Evolutionary conservation across 1,139 yeast genomes (phyloP), one percentile per base, ranked within the genome.

Genomic region (Kodamaea fungicola): DNA sequence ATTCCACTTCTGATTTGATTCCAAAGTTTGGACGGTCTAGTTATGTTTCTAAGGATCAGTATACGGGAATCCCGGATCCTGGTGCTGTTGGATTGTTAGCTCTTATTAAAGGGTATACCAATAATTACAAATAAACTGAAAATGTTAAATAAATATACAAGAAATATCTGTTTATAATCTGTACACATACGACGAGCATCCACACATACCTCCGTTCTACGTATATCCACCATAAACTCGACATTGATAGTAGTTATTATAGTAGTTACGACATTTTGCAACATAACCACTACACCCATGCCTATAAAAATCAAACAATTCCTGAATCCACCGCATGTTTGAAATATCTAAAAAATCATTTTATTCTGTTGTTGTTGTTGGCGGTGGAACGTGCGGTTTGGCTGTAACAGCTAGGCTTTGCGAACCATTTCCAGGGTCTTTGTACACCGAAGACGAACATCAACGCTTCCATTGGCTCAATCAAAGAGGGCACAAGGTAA

Each of bases 21-120:
- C 97, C 97, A 31, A 83, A 84, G 50, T 88, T 90, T 49, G 97
- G 97, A 29, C 77, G 97, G 55, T 96, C 97, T 9, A 84, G 95
- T 7, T 90, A 90, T 55, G 97, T 90, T 10, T 71, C 72, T 42
- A 78, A 77, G 44, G 80, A 76, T 19, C 63, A 58, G 7, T 71
- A 67, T 37, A 80, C 80, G n/a, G 80, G 80, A 2, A 73, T 89
- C 29, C 96, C 96, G 2, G 97, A 90, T 53, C 97, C 97, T 2
- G 97, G 97, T 49, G 97, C 97, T 1, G 77, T 83, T 38, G 94
- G 94, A 6, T 62, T 84, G 10, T 80, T 83, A 35, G 87, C 83
- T 21, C 67, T 83, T 40, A 62, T 83, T 37, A 76, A 77, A 45
- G 90, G 90, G 31, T 73, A 69, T 28, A 26, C 40, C 10, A 16